Evolutionary conservation across 1,139 yeast species (phyloP).

Genomic region (Sugiyamaella pinicola): DNA sequence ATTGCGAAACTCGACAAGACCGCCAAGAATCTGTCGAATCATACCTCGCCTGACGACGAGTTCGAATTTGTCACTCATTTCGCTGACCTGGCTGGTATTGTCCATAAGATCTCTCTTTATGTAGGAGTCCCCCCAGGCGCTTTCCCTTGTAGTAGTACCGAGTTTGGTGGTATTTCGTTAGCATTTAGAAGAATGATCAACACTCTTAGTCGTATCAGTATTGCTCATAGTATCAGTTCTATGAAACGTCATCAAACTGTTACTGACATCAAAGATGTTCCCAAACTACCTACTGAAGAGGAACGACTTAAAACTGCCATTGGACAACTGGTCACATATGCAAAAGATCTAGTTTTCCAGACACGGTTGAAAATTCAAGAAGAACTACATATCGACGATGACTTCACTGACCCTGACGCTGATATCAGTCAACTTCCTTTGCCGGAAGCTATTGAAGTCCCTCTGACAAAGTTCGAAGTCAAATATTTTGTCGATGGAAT

Average conservation of each 20-base stretch:
- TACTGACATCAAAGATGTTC: background rate
- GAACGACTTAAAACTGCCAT: constrained; percentile 11
- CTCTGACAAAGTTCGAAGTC: constrained; percentile 30
- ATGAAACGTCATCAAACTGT: constrained; percentile 27
- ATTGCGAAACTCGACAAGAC: constrained; percentile 13
- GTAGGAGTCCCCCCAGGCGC: constrained; percentile 39
- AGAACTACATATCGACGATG: background rate
- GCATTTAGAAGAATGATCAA: constrained; percentile 35
- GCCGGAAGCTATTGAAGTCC: constrained; percentile 25
- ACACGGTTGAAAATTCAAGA: constrained; percentile 8
- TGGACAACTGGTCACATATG: constrained; percentile 19
- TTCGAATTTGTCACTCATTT: constrained; percentile 19
- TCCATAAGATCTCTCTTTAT: constrained; percentile 34
- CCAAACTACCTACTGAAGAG: background rate
- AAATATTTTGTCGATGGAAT: constrained; percentile 33
- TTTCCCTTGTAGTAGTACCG: constrained; percentile 30
- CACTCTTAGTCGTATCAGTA: constrained; percentile 32
- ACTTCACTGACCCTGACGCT: background rate
- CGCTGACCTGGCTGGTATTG: constrained; percentile 30
- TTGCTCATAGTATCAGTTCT: constrained; percentile 29
- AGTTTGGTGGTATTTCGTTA: constrained; percentile 31
- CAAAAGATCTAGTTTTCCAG: constrained; percentile 14
- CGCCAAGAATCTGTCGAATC: constrained; percentile 10
- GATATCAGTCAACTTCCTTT: background rate
- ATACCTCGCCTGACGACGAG: constrained; percentile 16